Base-by-base conservation (phyloP, 352 stramenopile species). In the Phytophthora podocarpi region DNA sequence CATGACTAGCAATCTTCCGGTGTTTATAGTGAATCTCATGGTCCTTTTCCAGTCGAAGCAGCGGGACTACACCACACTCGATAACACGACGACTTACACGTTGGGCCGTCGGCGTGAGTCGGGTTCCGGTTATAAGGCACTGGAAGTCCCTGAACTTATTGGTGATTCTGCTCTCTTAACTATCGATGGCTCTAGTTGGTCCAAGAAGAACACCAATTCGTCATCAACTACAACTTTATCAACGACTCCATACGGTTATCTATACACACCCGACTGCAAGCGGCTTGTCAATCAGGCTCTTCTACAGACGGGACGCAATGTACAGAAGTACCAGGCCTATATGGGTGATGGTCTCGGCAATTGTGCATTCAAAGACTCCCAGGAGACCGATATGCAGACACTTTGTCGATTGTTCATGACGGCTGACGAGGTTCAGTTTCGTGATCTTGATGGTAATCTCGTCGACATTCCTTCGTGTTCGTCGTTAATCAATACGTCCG, bases 301-400 rank as follows among this genome's bases (percentile, higher is more conserved):
- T 41, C 26, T 40, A n/a, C 61, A 76, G 16, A 61, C 32, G 2
- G 72, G 72, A 20, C 72, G 72, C 21, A 81, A 78, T 26, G 69
- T 76, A 10, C 68, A 78, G 30, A 81, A 81, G 43, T 76, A 81
- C 27, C 72, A 81, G 12, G 66, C 69, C 4, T 81, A 69, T 12
- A 60, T 78, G 28, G 65, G 72, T 10, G 72, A 81, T 12, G 69
- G 69, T 1, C 24, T 76, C 4, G 69, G 72, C 2, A 61, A 76
- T 43, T 78, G 69, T 34, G 50, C 37, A 3, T 76, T 78, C 34
- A 56, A 60, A 28, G 72, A 81, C 24, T 81, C 72, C 0, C 72
- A 81, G 24, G 69, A 81, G 35, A 81, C 72, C 0, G 61, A 59
- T 21, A 43, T 54, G 16, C 68, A 81, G 12, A 72, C 61, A 28